A percentile compares a stretch with the other conserved stretches of the same genome.
These are phyloP conservation scores for Bryoerythrophyllum caledonicum DNA, from an alignment of 225 moss, liverwort and hornwort genomes.

Conservation along the genomic window DNA sequence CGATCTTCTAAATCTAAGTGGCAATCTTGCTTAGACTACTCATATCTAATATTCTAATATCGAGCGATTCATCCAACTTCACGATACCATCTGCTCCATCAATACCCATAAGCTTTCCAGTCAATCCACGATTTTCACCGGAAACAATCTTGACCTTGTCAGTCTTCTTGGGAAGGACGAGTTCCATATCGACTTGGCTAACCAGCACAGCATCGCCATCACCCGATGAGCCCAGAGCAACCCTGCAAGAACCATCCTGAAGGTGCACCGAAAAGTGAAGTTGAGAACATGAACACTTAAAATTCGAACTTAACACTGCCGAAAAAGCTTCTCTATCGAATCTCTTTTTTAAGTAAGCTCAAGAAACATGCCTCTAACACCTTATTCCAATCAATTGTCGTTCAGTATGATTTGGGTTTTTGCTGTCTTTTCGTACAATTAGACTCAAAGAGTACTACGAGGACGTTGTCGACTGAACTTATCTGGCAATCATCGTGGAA, in stretches of 20 bases:
- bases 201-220: constrained; percentile 69
- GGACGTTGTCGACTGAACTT: too few relatives aligned
- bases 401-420: too few relatives aligned
- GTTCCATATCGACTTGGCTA: constrained; percentile 79
- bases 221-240: constrained; percentile 72
- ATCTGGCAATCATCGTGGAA: background rate
- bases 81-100: constrained; percentile 99
- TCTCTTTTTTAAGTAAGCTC: too few relatives aligned
- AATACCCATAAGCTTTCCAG: constrained; percentile 93
- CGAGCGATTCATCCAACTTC: constrained; percentile 89
- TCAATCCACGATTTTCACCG: constrained; percentile 79
- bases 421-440: too few relatives aligned
- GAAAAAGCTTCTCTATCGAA: background rate
- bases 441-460: too few relatives aligned
- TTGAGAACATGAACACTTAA: too few relatives aligned
- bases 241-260: constrained; percentile 84
- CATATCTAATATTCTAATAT: constrained; percentile 98
- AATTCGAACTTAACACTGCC: background rate
- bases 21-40: constrained; percentile 89
- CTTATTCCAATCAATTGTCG: too few relatives aligned
- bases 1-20: too few relatives aligned
- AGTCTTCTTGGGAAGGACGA: constrained; percentile 86
- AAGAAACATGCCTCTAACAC: too few relatives aligned
- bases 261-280: background rate
- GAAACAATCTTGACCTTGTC: constrained; percentile 90